Evolutionary conservation across 2,329 filamentous ascomycete genomes (phyloP).

Genomic region (Ilyonectria sp.): DNA sequence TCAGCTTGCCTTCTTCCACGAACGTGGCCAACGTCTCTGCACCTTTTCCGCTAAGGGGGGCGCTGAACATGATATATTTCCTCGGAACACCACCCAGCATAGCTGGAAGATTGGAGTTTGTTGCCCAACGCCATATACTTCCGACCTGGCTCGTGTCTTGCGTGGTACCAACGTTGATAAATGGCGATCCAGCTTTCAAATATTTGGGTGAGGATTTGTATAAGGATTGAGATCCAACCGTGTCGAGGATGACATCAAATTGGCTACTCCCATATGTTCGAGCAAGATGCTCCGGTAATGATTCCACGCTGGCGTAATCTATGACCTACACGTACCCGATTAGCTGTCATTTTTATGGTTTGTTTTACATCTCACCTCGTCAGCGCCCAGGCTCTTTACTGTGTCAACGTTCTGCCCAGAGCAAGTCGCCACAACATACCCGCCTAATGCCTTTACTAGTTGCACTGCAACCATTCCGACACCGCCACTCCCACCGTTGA

Average conservation of each 20-base stretch:
- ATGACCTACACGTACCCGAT: neutral
- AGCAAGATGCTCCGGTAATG: constrained; percentile 1
- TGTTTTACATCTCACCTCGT: neutral
- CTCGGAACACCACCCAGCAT: neutral
- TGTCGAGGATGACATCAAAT: constrained; percentile 7
- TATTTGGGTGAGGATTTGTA: constrained; percentile 7
- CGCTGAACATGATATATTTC: constrained; percentile 11
- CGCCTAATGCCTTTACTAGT: constrained; percentile 2
- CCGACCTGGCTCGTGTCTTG: neutral
- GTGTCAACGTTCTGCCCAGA: constrained; percentile 1
- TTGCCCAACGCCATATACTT: constrained; percentile 5
- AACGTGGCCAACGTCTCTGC: neutral
- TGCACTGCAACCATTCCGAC: constrained; percentile 9
- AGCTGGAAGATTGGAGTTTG: constrained; percentile 1
- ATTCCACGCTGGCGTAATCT: neutral
- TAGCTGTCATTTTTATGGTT: neutral
- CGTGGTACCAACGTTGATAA: constrained; percentile 1
- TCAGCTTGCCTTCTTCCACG: constrained; percentile 1
- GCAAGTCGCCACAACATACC: constrained; percentile 9
- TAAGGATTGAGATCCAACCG: constrained; percentile 2
- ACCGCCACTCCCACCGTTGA: constrained; percentile 10
- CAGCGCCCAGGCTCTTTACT: constrained; percentile 1
- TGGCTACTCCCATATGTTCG: neutral
- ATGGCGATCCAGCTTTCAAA: neutral
- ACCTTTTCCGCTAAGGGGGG: constrained; percentile 2